Evolutionary conservation across 1,139 yeast species (phyloP).

Genomic region (Candida glucosophila): DNA sequence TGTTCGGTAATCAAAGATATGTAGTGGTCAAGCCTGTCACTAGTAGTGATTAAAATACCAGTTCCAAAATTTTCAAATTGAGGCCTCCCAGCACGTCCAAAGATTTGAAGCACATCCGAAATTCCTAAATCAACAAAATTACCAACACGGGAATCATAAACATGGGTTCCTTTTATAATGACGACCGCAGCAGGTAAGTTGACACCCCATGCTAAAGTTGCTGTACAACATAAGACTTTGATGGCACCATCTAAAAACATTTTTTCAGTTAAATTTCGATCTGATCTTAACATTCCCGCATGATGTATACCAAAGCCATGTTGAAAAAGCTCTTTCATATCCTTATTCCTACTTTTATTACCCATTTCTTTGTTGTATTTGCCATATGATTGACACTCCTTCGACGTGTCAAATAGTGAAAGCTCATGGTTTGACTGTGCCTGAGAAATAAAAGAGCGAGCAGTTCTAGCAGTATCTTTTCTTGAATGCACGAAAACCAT

Average conservation of each 20-base stretch:
- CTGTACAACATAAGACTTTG: slow-evolving; percentile 89
- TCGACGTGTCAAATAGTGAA: slow-evolving; percentile 54
- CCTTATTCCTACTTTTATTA: slow-evolving; percentile 63
- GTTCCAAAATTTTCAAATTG: slow-evolving; percentile 91
- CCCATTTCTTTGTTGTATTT: slow-evolving; percentile 58
- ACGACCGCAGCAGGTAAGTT: slow-evolving; percentile 98
- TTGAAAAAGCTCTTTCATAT: slow-evolving; percentile 70
- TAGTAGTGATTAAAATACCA: slow-evolving; percentile 80
- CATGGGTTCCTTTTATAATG: slow-evolving; percentile 91
- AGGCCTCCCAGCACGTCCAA: slow-evolving; percentile 99
- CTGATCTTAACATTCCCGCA: slow-evolving; percentile 93
- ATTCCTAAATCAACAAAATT: slow-evolving; percentile 91
- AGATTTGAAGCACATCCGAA: slow-evolving; percentile 93
- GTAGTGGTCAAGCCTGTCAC: slow-evolving; percentile 78
- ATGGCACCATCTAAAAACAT: slow-evolving; percentile 82
- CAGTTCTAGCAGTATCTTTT: slow-evolving; percentile 83
- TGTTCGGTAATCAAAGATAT: slow-evolving; percentile 84
- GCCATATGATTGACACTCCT: slow-evolving; percentile 31
- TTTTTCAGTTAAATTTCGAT: slow-evolving; percentile 81
- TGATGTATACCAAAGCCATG: slow-evolving; percentile 92
- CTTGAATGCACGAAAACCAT: slow-evolving; percentile 97
- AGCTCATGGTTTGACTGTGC: slow-evolving; percentile 55
- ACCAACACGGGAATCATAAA: slow-evolving; percentile 91
- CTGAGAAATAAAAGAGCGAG: slow-evolving; percentile 61
- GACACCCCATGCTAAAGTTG: slow-evolving; percentile 99